A percentile compares a stretch with the other conserved stretches of the same genome.
Conservation (phyloP, 441 rosid genomes). For the Breynia disticha region DNA sequence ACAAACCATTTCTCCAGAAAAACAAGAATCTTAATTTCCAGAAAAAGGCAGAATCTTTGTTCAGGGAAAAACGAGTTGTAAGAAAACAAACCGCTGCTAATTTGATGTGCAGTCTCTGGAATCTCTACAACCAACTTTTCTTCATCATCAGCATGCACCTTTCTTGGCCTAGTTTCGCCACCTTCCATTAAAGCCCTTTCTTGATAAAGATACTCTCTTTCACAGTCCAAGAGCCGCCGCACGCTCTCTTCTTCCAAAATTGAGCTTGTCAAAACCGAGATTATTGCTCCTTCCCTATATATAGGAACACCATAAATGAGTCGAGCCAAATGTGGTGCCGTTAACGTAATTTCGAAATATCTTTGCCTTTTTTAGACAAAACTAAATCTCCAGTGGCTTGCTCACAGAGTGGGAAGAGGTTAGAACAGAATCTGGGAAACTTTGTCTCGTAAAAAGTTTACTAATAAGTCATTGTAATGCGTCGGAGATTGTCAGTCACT, state of each 20-base stretch:
- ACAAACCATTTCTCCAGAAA: background rate
- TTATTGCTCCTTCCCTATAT: no score
- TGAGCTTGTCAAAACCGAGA: background rate
- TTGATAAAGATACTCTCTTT: background rate
- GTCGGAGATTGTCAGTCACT: no score
- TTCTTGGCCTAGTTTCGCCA: conserved; percentile 7
- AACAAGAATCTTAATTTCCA: background rate
- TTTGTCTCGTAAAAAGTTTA: no score
- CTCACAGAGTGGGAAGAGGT: no score
- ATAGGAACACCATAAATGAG: no score
- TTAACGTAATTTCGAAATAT: no score
- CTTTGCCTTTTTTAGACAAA: no score
- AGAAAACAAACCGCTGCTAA: conserved; percentile 55
- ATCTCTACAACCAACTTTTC: conserved; percentile 26
- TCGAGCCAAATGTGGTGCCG: no score
- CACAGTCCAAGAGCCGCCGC: conserved; percentile 26
- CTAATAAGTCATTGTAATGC: no score
- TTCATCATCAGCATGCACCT: conserved; percentile 23
- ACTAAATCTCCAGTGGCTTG: no score
- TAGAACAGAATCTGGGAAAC: no score
- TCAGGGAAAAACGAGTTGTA: background rate
- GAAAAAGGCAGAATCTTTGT: background rate
- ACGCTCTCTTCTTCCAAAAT: conserved; percentile 21
- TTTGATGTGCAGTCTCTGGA: conserved; percentile 87
- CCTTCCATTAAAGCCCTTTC: background rate